These are phyloP conservation scores for Globisporangium sylvaticum DNA, from an alignment of 352 stramenopile genomes.

Conservation along the genomic window DNA sequence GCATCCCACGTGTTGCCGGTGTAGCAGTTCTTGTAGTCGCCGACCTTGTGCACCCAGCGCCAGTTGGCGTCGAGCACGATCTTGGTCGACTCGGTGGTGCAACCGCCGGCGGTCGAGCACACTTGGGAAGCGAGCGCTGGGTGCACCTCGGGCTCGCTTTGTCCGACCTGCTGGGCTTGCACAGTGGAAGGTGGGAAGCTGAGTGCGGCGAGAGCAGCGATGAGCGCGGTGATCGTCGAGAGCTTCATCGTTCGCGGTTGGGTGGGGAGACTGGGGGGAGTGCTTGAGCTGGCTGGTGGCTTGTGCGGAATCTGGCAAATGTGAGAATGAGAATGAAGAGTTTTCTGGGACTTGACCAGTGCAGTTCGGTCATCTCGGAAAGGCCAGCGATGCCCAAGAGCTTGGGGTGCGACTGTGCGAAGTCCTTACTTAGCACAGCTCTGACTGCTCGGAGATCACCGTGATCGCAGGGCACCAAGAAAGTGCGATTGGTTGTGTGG, in stretches of 20 bases:
- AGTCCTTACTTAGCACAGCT: too few relatives aligned
- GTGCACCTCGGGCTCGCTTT: constrained; percentile 42
- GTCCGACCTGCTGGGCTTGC: constrained; percentile 43
- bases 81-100: constrained; percentile 38
- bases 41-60: constrained; percentile 64
- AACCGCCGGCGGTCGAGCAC: constrained; percentile 40
- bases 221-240: constrained; percentile 2
- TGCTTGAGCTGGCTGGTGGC: background rate
- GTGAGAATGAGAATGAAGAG: constrained; percentile 9
- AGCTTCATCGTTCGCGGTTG: constrained; percentile 5
- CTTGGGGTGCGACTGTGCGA: too few relatives aligned
- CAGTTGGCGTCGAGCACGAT: constrained; percentile 73
- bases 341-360: background rate
- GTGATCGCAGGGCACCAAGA: too few relatives aligned
- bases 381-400: too few relatives aligned
- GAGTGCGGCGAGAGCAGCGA: constrained; percentile 8
- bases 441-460: too few relatives aligned
- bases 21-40: constrained; percentile 70
- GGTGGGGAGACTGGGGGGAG: background rate
- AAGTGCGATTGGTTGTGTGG: too few relatives aligned
- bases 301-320: background rate
- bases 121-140: constrained; percentile 39
- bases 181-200: background rate
- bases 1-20: constrained; percentile 51
- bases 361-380: too few relatives aligned